phyloP scores from a whole-genome alignment of 108 stramenopile species.

The Cyclostephanos tholiformis region DNA sequence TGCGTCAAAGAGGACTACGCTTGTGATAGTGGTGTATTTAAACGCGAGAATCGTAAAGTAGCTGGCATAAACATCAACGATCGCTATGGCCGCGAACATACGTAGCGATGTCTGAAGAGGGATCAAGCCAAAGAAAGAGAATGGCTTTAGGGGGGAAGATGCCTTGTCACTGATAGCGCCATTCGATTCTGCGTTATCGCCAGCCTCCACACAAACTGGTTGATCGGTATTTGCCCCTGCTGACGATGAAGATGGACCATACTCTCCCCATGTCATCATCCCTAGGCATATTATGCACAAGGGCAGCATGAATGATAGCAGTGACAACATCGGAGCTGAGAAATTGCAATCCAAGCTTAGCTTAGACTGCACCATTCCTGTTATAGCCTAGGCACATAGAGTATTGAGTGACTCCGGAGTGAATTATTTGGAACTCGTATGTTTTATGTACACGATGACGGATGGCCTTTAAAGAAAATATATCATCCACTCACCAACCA shows the following conservation, averaged over 20 bases:
- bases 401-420: neutral
- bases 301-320: constrained; percentile 55
- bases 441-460: neutral
- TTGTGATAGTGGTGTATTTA: constrained; percentile 92
- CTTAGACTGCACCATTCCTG: constrained; percentile 56
- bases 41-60: constrained; percentile 66
- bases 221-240: neutral
- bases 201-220: neutral
- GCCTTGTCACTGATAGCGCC: constrained; percentile 7
- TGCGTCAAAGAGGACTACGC: constrained; percentile 90
- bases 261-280: constrained; percentile 22
- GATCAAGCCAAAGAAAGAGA: constrained; percentile 36
- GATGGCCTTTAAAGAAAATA: neutral
- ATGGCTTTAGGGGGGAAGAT: constrained; percentile 12
- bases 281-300: constrained; percentile 33
- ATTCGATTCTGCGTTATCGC: neutral
- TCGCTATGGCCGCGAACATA: constrained; percentile 42
- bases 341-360: constrained; percentile 61
- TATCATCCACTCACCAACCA: constrained; percentile 23
- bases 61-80: constrained; percentile 78
- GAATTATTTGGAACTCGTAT: neutral
- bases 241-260: neutral
- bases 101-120: constrained; percentile 35
- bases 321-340: constrained; percentile 70
- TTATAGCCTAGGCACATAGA: constrained; percentile 31